These are phyloP conservation scores for Skeletonema potamos DNA, from an alignment of 108 stramenopile genomes.

Conservation along the genomic window DNA sequence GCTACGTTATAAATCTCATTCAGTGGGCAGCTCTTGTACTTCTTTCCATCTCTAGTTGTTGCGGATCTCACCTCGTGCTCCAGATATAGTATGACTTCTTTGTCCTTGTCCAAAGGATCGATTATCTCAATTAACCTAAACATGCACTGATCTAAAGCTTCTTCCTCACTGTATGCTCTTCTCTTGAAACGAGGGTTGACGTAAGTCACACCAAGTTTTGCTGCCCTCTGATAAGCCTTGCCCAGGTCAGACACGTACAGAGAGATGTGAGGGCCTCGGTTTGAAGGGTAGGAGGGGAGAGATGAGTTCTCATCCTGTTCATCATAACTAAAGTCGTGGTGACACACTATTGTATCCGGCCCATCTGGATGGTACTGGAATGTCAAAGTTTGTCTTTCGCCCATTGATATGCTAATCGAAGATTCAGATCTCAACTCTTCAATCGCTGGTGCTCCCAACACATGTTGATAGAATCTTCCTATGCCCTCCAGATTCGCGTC, in stretches of 20 bases:
- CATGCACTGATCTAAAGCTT: constrained; percentile 72
- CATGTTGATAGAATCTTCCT: constrained; percentile 57
- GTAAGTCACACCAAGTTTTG: constrained; percentile 43
- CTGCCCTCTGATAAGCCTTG: constrained; percentile 31
- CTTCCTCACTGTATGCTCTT: constrained; percentile 47
- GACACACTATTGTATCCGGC: constrained; percentile 24
- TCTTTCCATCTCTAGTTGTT: constrained; percentile 56
- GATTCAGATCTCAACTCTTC: constrained; percentile 4
- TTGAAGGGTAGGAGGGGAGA: constrained; percentile 34
- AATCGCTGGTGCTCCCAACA: constrained; percentile 47
- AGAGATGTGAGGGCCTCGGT: constrained; percentile 68
- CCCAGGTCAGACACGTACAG: constrained; percentile 51
- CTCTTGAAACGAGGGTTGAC: constrained; percentile 66
- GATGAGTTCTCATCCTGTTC: constrained; percentile 11
- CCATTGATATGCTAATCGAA: constrained; percentile 49
- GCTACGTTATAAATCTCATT: constrained; percentile 7
- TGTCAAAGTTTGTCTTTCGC: constrained; percentile 65
- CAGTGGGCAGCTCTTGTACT: constrained; percentile 78
- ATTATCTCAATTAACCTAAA: constrained; percentile 60
- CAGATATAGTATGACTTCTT: constrained; percentile 41
- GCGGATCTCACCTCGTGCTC: constrained; percentile 65
- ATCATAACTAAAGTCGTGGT: constrained; percentile 58
- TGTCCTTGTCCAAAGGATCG: constrained; percentile 45
- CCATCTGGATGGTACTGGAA: constrained; percentile 52
- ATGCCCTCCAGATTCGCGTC: constrained; percentile 60